Evolutionary conservation across 148 eudicot species (phyloP).

Genomic region (Selenicereus undatus): DNA sequence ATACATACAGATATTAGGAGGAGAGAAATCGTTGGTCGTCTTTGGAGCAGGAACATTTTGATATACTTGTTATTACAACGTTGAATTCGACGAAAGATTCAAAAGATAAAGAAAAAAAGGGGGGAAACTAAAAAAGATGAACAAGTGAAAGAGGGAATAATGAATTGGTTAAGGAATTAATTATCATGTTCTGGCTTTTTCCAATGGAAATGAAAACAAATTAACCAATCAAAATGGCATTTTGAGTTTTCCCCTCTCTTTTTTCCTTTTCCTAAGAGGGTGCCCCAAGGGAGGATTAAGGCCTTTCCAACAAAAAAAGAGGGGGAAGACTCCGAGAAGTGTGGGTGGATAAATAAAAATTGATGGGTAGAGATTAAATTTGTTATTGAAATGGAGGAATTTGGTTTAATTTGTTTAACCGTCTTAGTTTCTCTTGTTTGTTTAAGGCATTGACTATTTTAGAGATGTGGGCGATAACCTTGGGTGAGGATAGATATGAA

Average conservation of each 20-base stretch:
- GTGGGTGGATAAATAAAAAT: slow-evolving; percentile 2
- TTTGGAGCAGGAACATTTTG: not conserved
- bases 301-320: slow-evolving; percentile 5
- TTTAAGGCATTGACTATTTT: not conserved
- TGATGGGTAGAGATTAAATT: not conserved
- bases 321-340: not conserved
- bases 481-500: not conserved
- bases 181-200: slow-evolving; percentile 1
- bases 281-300: slow-evolving; percentile 7
- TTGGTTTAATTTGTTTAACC: not conserved
- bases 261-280: not conserved
- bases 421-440: not conserved
- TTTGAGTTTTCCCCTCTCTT: not conserved
- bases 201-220: not conserved
- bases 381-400: not conserved
- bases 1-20: not conserved
- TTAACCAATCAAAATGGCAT: not conserved
- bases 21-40: not conserved
- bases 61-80: not conserved
- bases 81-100: not conserved
- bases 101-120: not conserved
- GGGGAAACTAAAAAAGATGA: not conserved
- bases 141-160: not conserved
- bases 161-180: not conserved
- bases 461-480: not conserved